Conservation (phyloP, 805 yeast species). For the Wickerhamiella qilinensis region DNA sequence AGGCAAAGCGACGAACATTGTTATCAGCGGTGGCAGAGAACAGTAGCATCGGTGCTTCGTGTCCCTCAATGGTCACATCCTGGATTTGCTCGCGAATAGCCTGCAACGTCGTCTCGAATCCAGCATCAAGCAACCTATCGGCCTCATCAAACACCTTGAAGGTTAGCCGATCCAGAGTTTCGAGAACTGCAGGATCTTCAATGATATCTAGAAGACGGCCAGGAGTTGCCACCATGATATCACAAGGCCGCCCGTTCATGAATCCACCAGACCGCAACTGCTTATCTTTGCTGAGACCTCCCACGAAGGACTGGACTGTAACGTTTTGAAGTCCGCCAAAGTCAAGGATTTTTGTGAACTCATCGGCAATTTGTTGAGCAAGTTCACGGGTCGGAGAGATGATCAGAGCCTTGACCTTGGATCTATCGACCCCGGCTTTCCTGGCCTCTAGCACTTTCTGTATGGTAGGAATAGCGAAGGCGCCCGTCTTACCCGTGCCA, state of each 20-base stretch:
- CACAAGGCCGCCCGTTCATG: conserved; percentile 24
- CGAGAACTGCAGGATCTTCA: conserved; percentile 28
- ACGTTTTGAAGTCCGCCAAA: conserved; percentile 21
- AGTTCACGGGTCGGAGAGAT: conserved; percentile 86
- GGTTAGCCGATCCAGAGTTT: conserved; percentile 35
- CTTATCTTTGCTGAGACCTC: conserved; percentile 36
- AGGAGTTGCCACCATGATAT: conserved; percentile 74
- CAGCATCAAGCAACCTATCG: conserved; percentile 68
- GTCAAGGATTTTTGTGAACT: conserved; percentile 33
- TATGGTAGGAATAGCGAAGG: conserved; percentile 68
- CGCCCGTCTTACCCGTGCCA: conserved; percentile 89
- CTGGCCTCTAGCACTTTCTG: conserved; percentile 33
- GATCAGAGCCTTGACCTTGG: conserved; percentile 40
- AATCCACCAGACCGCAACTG: conserved; percentile 23
- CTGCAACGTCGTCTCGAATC: conserved; percentile 50
- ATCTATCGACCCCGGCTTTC: conserved; percentile 20
- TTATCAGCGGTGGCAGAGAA: conserved; percentile 81
- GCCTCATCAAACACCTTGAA: conserved; percentile 81
- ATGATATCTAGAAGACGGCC: conserved; percentile 63
- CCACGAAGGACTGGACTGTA: conserved; percentile 42
- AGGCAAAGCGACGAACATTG: conserved; percentile 51
- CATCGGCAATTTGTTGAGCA: conserved; percentile 65
- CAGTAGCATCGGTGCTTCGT: conserved; percentile 41
- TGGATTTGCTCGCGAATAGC: conserved; percentile 32
- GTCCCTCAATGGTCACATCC: conserved; percentile 25